Percentiles rank a stretch among this genome's conserved stretches.
phyloP scores from a whole-genome alignment of 148 eudicot species.

The Agrostemma githago region DNA sequence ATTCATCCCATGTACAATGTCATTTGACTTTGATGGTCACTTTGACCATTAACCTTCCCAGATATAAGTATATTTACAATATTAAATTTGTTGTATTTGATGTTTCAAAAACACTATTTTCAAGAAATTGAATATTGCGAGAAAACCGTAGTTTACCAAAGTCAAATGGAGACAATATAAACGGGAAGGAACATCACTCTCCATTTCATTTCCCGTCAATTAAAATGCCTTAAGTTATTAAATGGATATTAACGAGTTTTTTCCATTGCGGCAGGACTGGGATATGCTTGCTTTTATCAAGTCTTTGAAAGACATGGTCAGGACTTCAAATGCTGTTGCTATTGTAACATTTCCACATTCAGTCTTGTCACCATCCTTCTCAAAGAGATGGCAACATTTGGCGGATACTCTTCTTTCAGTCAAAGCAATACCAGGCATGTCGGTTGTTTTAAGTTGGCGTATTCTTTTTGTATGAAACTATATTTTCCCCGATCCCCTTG shows the following conservation, averaged over 20 bases:
- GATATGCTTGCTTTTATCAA: conserved; percentile 81
- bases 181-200: too few relatives aligned
- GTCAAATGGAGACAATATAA: not conserved
- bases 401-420: conserved; percentile 91
- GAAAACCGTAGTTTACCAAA: too few relatives aligned
- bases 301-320: conserved; percentile 65
- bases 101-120: too few relatives aligned
- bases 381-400: conserved; percentile 91
- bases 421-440: conserved; percentile 80
- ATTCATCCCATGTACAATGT: too few relatives aligned
- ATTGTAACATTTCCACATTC: conserved; percentile 72
- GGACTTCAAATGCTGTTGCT: conserved; percentile 79
- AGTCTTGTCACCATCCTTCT: conserved; percentile 64
- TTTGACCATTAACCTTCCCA: too few relatives aligned
- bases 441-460: not conserved
- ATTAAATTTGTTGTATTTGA: not conserved
- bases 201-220: too few relatives aligned
- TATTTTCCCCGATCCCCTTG: not conserved
- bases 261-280: conserved; percentile 58
- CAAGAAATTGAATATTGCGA: too few relatives aligned
- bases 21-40: too few relatives aligned
- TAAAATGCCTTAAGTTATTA: too few relatives aligned
- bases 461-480: not conserved
- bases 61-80: not conserved
- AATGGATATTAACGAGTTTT: not conserved